phyloP scores from a whole-genome alignment of 352 stramenopile species.

The Phytophthora cryptogea region DNA sequence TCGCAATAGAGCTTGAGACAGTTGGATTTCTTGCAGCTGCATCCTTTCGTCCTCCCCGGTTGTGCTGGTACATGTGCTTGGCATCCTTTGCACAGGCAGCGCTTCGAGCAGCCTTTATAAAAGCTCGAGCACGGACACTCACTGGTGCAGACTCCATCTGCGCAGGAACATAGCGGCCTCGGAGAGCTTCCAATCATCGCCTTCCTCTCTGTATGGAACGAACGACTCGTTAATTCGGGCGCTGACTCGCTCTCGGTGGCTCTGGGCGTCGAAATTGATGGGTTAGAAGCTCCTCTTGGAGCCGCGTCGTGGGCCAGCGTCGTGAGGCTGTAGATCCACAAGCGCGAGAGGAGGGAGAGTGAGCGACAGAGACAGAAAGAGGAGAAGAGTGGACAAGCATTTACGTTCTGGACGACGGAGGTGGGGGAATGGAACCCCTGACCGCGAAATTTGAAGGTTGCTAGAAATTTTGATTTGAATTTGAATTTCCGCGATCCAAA shows the following conservation, averaged over 20 bases:
- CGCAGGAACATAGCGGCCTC: constrained; percentile 40
- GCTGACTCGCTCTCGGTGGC: constrained; percentile 11
- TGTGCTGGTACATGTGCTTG: constrained; percentile 19
- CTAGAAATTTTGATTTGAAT: constrained; percentile 39
- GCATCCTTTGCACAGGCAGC: constrained; percentile 53
- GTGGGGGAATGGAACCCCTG: constrained; percentile 3
- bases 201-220: constrained; percentile 25
- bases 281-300: constrained; percentile 53
- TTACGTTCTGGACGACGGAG: not conserved
- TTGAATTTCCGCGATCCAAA: constrained; percentile 31
- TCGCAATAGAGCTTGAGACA: constrained; percentile 96
- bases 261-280: constrained; percentile 28
- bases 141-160: constrained; percentile 40
- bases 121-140: constrained; percentile 51
- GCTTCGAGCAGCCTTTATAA: constrained; percentile 41
- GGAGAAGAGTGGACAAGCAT: not conserved
- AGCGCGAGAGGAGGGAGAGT: constrained; percentile 18
- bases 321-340: constrained; percentile 7
- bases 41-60: constrained; percentile 71
- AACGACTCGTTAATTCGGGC: constrained; percentile 2
- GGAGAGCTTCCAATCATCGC: constrained; percentile 21
- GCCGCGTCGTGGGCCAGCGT: constrained; percentile 35
- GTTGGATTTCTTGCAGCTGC: constrained; percentile 97
- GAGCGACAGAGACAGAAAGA: not conserved
- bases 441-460: constrained; percentile 28